A percentile compares a stretch with the other conserved stretches of the same genome.
Conservation (phyloP, 331 rosid genomes). For the Cucumis variabilis region DNA sequence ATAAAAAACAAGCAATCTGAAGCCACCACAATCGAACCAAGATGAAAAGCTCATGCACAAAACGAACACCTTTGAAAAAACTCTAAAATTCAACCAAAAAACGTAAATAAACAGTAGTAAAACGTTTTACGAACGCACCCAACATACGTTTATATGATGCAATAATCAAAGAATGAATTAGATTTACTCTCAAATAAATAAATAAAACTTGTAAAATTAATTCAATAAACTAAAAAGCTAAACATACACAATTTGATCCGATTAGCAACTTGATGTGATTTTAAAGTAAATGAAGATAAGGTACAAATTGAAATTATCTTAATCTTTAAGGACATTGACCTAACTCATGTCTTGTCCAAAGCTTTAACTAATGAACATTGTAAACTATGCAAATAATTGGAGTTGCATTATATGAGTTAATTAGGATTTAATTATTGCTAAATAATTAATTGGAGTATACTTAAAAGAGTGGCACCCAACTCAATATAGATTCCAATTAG, state of each 20-base stretch:
- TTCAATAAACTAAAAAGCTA: background rate
- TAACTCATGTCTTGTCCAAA: conserved; percentile 11
- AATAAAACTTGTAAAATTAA: no score
- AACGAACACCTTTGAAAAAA: no score
- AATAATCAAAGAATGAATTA: no score
- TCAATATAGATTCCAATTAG: conserved; percentile 14
- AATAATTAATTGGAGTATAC: background rate
- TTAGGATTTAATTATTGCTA: conserved; percentile 4
- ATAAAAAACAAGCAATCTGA: no score
- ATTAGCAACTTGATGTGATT: background rate
- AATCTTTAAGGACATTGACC: background rate
- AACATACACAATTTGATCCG: background rate
- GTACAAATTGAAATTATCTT: background rate
- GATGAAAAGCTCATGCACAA: no score
- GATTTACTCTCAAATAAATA: background rate
- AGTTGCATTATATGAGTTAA: conserved; percentile 9
- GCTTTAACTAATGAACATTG: background rate
- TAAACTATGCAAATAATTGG: conserved; percentile 13
- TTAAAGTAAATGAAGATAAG: background rate
- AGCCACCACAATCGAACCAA: no score
- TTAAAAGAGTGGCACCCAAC: conserved; percentile 1
- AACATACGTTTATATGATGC: no score
- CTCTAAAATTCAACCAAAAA: no score
- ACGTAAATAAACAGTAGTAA: no score
- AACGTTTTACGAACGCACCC: no score